Evolutionary conservation across 306 rosid species (phyloP), one percentile per base, ranked within the genome.

Genomic region (Dicorynia guianensis): DNA sequence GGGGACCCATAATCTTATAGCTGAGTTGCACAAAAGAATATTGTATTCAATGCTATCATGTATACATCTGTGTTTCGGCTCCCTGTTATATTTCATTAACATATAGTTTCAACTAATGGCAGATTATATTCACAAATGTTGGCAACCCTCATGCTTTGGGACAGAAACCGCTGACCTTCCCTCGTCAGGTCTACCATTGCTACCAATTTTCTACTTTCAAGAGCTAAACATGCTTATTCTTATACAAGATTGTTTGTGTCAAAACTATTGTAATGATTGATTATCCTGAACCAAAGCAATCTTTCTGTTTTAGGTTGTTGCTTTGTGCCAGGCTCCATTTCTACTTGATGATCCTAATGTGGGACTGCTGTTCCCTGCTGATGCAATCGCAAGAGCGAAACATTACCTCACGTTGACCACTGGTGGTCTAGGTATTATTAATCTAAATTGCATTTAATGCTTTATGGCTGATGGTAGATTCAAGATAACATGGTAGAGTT

Each of bases 121-220:
- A 96, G 99, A 96, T 96, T 77, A 87, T 96, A 81, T 96, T 96
- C 87, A 96, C 99, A 36, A 96, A 96, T 84, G 99, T 96, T 46
- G 99, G 99, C 80, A 96, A 96, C 63, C 99, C 99, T 65, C 99
- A 96, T 80, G 99, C 99, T 66, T 81, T 96, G 57, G 99, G 99
- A 81, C 99, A 96, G 89, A 96, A 79, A 91, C 99, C 99, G 8
- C 79, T 96, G 87, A 87, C 86, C 69, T 96, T 96, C 80, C 99
- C 99, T 63, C 99, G 99, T 81, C 99, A 96, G 99, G 99, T 96
- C 75, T 42, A 10, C 56, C 73, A 44, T 52, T n/a, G 9, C 61
- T 74, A 40, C 56, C 63, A 36, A 42, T 70, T 74, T 79, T 71
- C 63, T 73, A n/a, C 80, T 76, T 55, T 69, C 49, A 60, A 71